Percentiles rank a stretch among this genome's conserved stretches.
Evolutionary conservation across 2,329 filamentous ascomycete genomes (phyloP).

Genomic region (Xylariaceae sp.): DNA sequence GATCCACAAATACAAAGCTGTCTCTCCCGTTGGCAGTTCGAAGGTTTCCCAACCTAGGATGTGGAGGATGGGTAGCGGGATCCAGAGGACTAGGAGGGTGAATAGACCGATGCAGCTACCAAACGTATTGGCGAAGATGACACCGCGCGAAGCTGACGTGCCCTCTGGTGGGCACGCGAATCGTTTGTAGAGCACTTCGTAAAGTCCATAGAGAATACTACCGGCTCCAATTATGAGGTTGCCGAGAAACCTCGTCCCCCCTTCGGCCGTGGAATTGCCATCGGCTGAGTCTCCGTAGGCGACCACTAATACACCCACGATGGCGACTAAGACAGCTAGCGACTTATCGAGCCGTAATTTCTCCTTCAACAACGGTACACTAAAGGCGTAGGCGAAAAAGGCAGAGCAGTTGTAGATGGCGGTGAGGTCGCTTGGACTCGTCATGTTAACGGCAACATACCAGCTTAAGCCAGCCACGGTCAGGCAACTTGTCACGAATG

Average conservation of each 20-base stretch:
- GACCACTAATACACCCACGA: conserved; percentile 89
- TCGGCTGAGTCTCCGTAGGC: conserved; percentile 82
- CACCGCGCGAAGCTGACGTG: conserved; percentile 81
- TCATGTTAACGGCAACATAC: conserved; percentile 95
- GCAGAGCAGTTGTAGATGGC: conserved; percentile 99
- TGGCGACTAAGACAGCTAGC: conserved; percentile 84
- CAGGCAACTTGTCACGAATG: conserved; percentile 81
- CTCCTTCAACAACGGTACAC: conserved; percentile 86
- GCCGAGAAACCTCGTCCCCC: conserved; percentile 75
- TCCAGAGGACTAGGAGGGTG: conserved; percentile 87
- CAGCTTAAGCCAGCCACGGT: conserved; percentile 92
- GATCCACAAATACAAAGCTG: conserved; percentile 79
- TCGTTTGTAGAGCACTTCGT: conserved; percentile 96
- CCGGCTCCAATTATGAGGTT: conserved; percentile 93
- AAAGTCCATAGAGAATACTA: conserved; percentile 92
- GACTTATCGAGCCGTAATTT: conserved; percentile 85
- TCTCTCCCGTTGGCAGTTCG: conserved; percentile 77
- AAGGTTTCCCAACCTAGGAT: conserved; percentile 80
- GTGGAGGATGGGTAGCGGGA: conserved; percentile 87
- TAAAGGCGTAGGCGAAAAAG: conserved; percentile 98
- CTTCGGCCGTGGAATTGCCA: conserved; percentile 44
- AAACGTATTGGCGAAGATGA: conserved; percentile 94
- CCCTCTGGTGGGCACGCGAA: conserved; percentile 93
- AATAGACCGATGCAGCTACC: conserved; percentile 87
- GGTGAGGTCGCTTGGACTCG: conserved; percentile 90